Percentiles rank a stretch among this genome's conserved stretches.
phyloP scores from a whole-genome alignment of 225 moss, liverwort and hornwort species.

The Sphagnum contortum region DNA sequence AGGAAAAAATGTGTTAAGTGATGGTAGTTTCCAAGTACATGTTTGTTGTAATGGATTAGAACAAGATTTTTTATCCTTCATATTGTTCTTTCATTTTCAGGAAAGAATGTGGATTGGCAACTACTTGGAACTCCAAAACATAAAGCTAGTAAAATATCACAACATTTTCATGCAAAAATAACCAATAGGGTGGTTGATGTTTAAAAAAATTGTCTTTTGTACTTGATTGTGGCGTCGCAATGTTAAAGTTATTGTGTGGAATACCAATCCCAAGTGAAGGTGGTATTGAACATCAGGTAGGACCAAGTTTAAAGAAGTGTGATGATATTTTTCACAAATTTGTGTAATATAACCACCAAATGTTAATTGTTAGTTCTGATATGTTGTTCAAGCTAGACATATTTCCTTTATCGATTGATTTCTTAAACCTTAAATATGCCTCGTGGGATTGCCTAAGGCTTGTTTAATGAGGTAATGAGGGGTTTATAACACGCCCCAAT shows the following conservation, averaged over 20 bases:
- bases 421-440: conserved; percentile 42
- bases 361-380: conserved; percentile 6
- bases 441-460: conserved; percentile 55
- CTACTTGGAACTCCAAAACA: conserved; percentile 42
- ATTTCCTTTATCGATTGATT: conserved; percentile 21
- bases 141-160: conserved; percentile 34
- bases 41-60: too few relatives aligned
- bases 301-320: conserved; percentile 13
- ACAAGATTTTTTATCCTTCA: too few relatives aligned
- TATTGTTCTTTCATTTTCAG: too few relatives aligned
- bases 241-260: too few relatives aligned
- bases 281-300: too few relatives aligned
- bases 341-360: conserved; percentile 15
- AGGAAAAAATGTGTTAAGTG: too few relatives aligned
- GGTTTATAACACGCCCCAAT: too few relatives aligned
- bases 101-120: too few relatives aligned
- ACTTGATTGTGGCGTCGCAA: too few relatives aligned
- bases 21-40: too few relatives aligned
- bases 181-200: conserved; percentile 39
- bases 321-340: conserved; percentile 18
- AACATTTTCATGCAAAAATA: conserved; percentile 45
- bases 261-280: too few relatives aligned
- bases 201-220: too few relatives aligned
- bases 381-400: conserved; percentile 18
- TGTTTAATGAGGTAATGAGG: conserved; percentile 38